Conservation (phyloP, 306 rosid genomes). For the Cyamopsis tetragonoloba region DNA sequence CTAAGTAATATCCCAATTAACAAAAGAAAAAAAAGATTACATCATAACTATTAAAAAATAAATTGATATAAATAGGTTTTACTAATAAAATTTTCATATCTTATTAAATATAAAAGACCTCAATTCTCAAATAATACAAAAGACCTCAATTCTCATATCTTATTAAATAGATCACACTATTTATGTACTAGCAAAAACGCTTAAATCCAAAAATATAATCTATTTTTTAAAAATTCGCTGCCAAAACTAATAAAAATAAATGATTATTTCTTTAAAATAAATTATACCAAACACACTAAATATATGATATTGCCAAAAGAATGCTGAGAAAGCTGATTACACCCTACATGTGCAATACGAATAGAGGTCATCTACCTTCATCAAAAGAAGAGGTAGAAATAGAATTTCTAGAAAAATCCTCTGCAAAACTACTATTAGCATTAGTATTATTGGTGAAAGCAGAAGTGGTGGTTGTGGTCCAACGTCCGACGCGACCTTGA, state of each 20-base stretch:
- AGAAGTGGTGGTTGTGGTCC: conserved; percentile 51
- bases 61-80: too few species aligned
- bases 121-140: background rate
- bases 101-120: background rate
- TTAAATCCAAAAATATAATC: too few species aligned
- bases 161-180: background rate
- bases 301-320: background rate
- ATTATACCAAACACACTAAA: too few species aligned
- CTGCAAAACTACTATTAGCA: conserved; percentile 49
- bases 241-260: too few species aligned
- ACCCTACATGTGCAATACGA: background rate
- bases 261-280: too few species aligned
- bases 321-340: background rate
- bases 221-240: too few species aligned
- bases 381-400: conserved; percentile 70
- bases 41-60: too few species aligned
- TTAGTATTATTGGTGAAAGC: conserved; percentile 53
- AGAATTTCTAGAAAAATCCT: conserved; percentile 77
- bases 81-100: too few species aligned
- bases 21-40: too few species aligned
- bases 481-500: conserved; percentile 66
- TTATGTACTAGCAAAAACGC: background rate
- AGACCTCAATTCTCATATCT: background rate
- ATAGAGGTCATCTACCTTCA: conserved; percentile 53
- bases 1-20: too few species aligned